Evolutionary conservation across 257 asterid genomes (phyloP).

Genomic region (Capsicum chinense): DNA sequence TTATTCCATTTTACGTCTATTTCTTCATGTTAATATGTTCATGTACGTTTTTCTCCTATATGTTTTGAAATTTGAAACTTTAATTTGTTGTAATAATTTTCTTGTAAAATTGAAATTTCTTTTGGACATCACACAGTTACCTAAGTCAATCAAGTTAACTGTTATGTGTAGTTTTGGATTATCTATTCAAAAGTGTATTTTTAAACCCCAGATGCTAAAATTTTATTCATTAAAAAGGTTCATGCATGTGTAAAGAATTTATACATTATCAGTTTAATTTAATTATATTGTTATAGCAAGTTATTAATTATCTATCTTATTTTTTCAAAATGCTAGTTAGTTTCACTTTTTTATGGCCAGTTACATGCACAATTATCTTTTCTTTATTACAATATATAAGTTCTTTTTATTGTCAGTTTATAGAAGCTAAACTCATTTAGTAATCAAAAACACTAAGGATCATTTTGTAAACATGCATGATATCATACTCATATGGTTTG

Average conservation of each 20-base stretch:
- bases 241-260: neutral
- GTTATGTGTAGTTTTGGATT: slow-evolving; percentile 7
- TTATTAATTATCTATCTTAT: neutral
- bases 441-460: too few species aligned
- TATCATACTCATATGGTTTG: neutral
- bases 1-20: neutral
- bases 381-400: neutral
- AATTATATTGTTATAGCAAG: neutral
- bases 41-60: neutral
- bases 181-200: neutral
- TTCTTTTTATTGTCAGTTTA: neutral
- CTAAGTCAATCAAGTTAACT: slow-evolving; percentile 12
- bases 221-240: neutral
- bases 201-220: neutral
- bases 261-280: too few species aligned
- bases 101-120: neutral
- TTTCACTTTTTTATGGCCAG: neutral
- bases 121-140: neutral
- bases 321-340: neutral
- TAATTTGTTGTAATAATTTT: neutral
- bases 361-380: neutral
- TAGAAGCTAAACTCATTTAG: neutral
- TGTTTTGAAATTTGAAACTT: neutral
- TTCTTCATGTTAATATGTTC: neutral
- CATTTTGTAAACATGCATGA: neutral